A percentile compares a stretch with the other conserved stretches of the same genome.
phyloP scores from a whole-genome alignment of 257 asterid genomes.

The Paraleonurus japonicus region DNA sequence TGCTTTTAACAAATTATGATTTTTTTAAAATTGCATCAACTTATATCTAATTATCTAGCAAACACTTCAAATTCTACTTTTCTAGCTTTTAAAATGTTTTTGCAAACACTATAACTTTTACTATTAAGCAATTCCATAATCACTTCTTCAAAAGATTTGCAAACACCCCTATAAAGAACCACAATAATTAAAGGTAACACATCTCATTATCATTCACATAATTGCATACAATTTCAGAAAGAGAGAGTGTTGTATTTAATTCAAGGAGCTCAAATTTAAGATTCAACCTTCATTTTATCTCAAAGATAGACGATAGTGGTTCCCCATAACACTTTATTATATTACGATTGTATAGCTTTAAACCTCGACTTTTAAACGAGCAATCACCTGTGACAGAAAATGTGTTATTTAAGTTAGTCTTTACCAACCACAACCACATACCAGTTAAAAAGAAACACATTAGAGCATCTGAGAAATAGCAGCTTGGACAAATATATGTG shows the following conservation, averaged over 20 bases:
- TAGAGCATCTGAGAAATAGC: neutral
- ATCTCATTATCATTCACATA: neutral
- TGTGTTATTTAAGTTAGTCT: conserved; percentile 10
- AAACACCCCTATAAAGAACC: neutral
- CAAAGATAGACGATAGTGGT: conserved; percentile 27
- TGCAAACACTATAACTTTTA: too few species aligned
- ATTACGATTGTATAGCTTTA: conserved; percentile 6
- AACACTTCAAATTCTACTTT: too few species aligned
- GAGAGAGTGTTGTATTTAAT: neutral
- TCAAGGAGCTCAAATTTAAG: neutral
- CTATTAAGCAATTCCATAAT: too few species aligned
- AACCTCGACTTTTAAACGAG: conserved; percentile 19
- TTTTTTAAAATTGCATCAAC: too few species aligned
- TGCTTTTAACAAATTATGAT: too few species aligned
- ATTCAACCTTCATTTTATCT: conserved; percentile 42
- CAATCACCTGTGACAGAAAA: conserved; percentile 27
- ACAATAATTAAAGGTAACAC: neutral
- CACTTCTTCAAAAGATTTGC: too few species aligned
- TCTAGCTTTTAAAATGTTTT: too few species aligned
- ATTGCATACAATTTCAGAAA: neutral
- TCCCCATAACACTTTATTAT: conserved; percentile 37
- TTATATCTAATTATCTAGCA: too few species aligned
- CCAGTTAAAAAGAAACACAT: neutral
- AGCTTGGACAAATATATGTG: neutral
- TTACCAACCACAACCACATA: neutral